These are phyloP conservation scores for Salix brachista DNA, from an alignment of 345 rosid genomes.

Conservation along the genomic window DNA sequence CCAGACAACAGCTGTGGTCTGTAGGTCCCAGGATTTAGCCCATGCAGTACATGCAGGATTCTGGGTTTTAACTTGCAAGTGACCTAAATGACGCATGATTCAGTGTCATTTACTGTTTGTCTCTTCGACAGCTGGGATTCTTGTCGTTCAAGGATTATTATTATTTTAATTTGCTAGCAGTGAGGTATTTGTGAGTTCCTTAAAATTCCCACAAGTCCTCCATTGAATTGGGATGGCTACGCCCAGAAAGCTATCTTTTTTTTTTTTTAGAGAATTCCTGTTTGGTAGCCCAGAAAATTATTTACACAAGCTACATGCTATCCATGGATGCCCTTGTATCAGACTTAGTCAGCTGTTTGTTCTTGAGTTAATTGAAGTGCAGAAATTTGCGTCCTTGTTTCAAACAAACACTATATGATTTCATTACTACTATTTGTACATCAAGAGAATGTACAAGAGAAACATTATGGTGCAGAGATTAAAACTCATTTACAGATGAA, in stretches of 20 bases:
- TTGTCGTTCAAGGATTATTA: not conserved
- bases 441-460: not conserved
- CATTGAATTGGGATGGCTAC: too few species aligned
- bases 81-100: not conserved
- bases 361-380: not conserved
- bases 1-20: not conserved
- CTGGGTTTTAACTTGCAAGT: not conserved
- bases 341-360: not conserved
- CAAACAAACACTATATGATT: not conserved
- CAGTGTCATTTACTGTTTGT: not conserved
- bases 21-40: not conserved
- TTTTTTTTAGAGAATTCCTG: too few species aligned
- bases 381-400: not conserved
- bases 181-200: too few species aligned
- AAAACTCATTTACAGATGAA: not conserved
- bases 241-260: too few species aligned
- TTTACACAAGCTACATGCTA: too few species aligned
- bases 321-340: not conserved
- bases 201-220: too few species aligned
- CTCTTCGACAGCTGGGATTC: not conserved
- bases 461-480: not conserved
- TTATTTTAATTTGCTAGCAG: too few species aligned
- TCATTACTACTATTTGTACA: not conserved
- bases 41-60: not conserved
- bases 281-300: too few species aligned